phyloP scores from a whole-genome alignment of 495 filamentous ascomycete genomes.

The Neurospora cerealis region DNA sequence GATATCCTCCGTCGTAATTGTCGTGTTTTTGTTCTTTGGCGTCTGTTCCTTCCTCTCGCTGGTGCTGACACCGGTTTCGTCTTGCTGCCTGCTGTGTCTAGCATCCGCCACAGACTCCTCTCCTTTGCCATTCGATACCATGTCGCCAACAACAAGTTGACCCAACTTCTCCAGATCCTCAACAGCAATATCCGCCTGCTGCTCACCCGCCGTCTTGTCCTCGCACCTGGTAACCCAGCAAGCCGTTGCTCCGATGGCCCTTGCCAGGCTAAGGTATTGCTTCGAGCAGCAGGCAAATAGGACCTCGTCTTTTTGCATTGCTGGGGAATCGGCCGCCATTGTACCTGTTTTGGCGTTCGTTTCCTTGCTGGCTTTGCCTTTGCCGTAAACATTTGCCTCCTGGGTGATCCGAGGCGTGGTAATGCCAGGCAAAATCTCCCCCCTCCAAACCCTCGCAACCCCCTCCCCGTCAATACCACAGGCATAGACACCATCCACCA shows the following conservation, averaged over 20 bases:
- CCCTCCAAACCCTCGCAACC: not conserved
- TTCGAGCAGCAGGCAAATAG: not conserved
- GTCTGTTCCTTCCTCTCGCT: not conserved
- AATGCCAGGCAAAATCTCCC: not conserved
- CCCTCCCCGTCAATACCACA: not conserved
- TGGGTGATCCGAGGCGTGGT: not conserved
- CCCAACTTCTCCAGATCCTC: not conserved
- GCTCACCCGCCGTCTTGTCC: not conserved
- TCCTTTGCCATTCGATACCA: not conserved
- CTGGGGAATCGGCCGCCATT: not conserved
- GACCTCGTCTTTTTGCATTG: not conserved
- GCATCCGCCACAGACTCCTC: not conserved
- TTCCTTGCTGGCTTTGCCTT: not conserved
- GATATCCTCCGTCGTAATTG: not conserved
- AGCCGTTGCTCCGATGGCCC: not conserved
- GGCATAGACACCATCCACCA: not conserved
- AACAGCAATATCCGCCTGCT: not conserved
- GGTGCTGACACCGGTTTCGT: not conserved
- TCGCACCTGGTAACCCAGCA: not conserved
- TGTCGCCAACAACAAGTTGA: not conserved
- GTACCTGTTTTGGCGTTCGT: not conserved
- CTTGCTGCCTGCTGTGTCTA: not conserved
- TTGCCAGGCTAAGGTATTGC: not conserved
- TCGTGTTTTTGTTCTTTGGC: not conserved
- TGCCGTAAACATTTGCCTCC: not conserved